Evolutionary conservation across 768 basidiomycete species (phyloP), one percentile per base, ranked within the genome.

Genomic region (Termitomyces sp.): DNA sequence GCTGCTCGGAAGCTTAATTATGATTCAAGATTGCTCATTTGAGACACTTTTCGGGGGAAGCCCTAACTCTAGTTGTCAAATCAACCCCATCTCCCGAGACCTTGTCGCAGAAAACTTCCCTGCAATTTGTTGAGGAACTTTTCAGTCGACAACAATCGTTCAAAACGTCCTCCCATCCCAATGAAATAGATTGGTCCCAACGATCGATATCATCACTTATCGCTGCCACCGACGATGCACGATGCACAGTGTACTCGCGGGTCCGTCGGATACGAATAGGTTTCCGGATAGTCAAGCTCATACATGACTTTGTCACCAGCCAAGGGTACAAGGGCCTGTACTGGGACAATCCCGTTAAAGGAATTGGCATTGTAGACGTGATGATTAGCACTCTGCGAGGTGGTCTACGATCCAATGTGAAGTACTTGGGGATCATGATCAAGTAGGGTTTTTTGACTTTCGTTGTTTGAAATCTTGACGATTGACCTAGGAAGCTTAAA

Each of bases 11-110:
- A 30, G 8, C 49, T 53, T 24, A 58, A 44, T 18, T 3, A 9
- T 53, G 7, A 16, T 4, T 41, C 2, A 26, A 91, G 87, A 71
- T 91, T 2, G 74, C 76, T 0, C 75, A 90, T 65, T 68, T 91
- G 67, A 87, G 87, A 59, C 90, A 92, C 67, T 90, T 88, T 61
- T 76, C 68, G 33, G 56, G 77, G 28, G 82, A 88, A 26, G 83
- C 85, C 0, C 68, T 89, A 14, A 75, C 79, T 3, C 50, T 77
- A 8, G 70, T 86, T 16, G 66, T 73, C 7, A 67, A 68, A 24
- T 61, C 71, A 45, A 72, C 71, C 1, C 70, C 70, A 49, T 46
- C 63, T 26, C 48, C 45, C 41, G 22, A 55, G 11, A 57, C 57
- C 33, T 53, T 70, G 28, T 13, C 50, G 36, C 36, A 64, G 20